A percentile compares a stretch with the other conserved stretches of the same genome.
These are phyloP conservation scores for Starmerella potacharoeniae DNA, from an alignment of 805 yeast genomes.

Conservation along the genomic window DNA sequence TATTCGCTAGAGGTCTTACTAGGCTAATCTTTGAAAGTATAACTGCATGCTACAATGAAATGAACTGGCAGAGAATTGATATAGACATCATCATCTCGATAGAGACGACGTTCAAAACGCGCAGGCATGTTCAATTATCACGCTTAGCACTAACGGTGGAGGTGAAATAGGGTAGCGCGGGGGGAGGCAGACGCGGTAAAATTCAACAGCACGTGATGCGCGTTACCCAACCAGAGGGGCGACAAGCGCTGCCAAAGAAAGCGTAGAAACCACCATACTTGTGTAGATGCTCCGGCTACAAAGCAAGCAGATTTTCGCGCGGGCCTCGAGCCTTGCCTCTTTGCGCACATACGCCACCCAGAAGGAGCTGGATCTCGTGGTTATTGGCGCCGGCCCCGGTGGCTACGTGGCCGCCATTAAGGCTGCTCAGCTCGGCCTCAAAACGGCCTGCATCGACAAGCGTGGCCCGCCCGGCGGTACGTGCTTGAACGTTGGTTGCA, in stretches of 20 bases:
- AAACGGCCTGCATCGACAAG: conserved; percentile 94
- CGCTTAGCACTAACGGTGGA: too few species aligned
- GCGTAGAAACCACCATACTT: neutral
- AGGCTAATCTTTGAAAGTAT: too few species aligned
- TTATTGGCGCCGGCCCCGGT: conserved; percentile 99
- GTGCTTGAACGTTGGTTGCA: conserved; percentile 97
- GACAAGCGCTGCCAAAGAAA: neutral
- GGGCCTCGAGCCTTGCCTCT: conserved; percentile 5
- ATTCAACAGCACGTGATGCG: neutral
- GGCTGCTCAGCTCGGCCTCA: conserved; percentile 90
- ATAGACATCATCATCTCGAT: too few species aligned
- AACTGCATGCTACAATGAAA: too few species aligned
- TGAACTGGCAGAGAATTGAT: too few species aligned
- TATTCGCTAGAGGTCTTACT: too few species aligned
- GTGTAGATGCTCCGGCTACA: conserved; percentile 13
- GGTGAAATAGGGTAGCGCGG: neutral
- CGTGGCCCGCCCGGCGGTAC: conserved; percentile 97
- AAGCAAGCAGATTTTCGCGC: conserved; percentile 9
- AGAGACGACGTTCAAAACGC: too few species aligned
- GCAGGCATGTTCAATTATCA: too few species aligned
- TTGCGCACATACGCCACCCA: conserved; percentile 20
- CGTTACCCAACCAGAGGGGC: conserved; percentile 1
- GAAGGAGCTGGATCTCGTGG: conserved; percentile 75
- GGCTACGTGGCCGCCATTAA: conserved; percentile 98
- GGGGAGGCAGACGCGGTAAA: neutral